These are phyloP conservation scores for Madurella mycetomatis DNA, from an alignment of 2,329 filamentous ascomycete genomes.

Conservation along the genomic window DNA sequence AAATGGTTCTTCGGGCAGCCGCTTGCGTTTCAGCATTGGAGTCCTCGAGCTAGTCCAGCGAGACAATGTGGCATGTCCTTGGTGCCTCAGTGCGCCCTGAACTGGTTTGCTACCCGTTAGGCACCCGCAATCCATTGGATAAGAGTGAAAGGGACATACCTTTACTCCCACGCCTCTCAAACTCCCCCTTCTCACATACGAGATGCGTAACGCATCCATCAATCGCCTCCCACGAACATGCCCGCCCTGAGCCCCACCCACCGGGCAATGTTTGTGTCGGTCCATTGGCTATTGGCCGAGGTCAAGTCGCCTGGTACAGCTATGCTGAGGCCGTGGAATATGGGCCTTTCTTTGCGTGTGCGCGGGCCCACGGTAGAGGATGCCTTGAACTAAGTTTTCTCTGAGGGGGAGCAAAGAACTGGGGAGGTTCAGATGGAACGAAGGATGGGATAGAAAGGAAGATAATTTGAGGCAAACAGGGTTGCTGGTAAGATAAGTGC, in stretches of 20 bases:
- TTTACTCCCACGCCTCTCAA: constrained; percentile 40
- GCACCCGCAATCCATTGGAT: not conserved
- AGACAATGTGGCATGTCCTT: constrained; percentile 39
- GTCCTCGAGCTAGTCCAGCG: constrained; percentile 51
- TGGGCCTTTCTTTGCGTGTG: constrained; percentile 16
- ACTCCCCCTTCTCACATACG: constrained; percentile 60
- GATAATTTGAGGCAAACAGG: too few species aligned
- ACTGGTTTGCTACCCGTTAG: constrained; percentile 28
- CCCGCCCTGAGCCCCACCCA: constrained; percentile 66
- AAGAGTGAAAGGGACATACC: constrained; percentile 27
- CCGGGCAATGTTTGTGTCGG: constrained; percentile 52
- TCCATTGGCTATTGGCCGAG: constrained; percentile 44
- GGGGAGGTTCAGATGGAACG: not conserved
- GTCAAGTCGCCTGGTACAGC: constrained; percentile 49
- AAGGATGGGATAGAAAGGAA: not conserved
- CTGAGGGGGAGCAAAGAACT: not conserved
- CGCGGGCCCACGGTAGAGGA: not conserved
- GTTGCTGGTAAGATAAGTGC: too few species aligned
- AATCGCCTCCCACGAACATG: constrained; percentile 46
- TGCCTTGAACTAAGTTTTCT: not conserved
- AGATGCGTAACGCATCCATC: constrained; percentile 64
- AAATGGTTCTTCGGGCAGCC: constrained; percentile 38
- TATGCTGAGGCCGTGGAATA: constrained; percentile 34
- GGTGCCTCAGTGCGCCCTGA: constrained; percentile 33
- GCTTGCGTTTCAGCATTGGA: constrained; percentile 33